Conservation (phyloP, 257 asterid species). For the Linderniella brevidens region DNA sequence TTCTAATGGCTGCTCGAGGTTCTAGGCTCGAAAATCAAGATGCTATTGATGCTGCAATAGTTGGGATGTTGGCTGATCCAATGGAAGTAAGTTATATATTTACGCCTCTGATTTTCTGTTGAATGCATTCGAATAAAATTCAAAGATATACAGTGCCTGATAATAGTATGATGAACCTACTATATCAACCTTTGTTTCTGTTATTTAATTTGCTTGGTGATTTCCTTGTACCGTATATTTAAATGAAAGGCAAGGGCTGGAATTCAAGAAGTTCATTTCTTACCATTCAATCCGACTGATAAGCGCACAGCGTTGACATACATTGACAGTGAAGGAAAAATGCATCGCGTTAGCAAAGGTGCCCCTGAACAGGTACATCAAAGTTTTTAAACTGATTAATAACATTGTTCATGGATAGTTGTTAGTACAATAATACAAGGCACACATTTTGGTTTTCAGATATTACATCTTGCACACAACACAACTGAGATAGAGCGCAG, state of each 20-base stretch:
- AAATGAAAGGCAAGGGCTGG: slow-evolving; percentile 78
- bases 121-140: not conserved
- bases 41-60: slow-evolving; percentile 73
- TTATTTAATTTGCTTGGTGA: slow-evolving; percentile 8
- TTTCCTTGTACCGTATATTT: slow-evolving; percentile 4
- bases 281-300: slow-evolving; percentile 85
- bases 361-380: slow-evolving; percentile 86
- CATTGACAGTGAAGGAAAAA: slow-evolving; percentile 46
- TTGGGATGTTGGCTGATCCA: slow-evolving; percentile 68
- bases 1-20: slow-evolving; percentile 86
- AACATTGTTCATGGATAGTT: slow-evolving; percentile 3
- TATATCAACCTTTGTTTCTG: not conserved
- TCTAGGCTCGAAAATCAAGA: slow-evolving; percentile 81
- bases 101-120: not conserved
- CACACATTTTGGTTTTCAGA: slow-evolving; percentile 17
- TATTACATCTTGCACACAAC: slow-evolving; percentile 30
- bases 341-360: slow-evolving; percentile 90
- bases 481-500: slow-evolving; percentile 36
- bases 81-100: slow-evolving; percentile 32
- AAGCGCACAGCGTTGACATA: slow-evolving; percentile 86
- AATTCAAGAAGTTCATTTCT: slow-evolving; percentile 72
- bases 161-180: too few relatives aligned
- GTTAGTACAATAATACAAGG: slow-evolving; percentile 10
- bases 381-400: slow-evolving; percentile 7
- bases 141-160: too few relatives aligned